phyloP scores from a whole-genome alignment of 345 rosid species.

The Balakata baccata region DNA sequence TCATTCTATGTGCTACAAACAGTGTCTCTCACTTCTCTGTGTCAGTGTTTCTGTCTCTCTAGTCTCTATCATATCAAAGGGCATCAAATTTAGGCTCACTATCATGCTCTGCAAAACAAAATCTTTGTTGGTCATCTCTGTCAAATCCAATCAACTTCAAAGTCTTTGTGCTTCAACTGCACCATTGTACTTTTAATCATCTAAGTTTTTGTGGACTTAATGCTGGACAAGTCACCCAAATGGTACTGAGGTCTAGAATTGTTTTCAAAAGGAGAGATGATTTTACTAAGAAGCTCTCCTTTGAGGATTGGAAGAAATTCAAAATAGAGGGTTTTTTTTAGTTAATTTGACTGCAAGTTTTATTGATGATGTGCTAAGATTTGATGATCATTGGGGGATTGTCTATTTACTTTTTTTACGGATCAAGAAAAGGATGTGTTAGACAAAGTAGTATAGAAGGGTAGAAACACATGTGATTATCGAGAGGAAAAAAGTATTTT shows the following conservation, averaged over 20 bases:
- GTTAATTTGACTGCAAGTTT: background rate
- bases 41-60: background rate
- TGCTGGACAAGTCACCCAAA: background rate
- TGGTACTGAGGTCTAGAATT: background rate
- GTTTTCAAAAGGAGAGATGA: background rate
- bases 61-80: background rate
- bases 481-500: background rate
- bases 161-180: background rate
- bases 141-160: background rate
- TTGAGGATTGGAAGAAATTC: background rate
- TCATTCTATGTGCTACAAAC: background rate
- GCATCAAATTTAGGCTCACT: background rate
- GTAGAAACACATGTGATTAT: background rate
- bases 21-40: background rate
- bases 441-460: background rate
- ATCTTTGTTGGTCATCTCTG: background rate
- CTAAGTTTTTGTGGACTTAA: background rate
- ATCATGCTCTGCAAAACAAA: background rate
- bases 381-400: background rate
- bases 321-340: background rate
- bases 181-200: background rate
- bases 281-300: background rate
- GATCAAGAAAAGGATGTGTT: background rate
- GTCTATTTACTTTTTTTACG: background rate
- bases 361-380: background rate